phyloP scores from a whole-genome alignment of 352 stramenopile species.

The Pythium chondricola region DNA sequence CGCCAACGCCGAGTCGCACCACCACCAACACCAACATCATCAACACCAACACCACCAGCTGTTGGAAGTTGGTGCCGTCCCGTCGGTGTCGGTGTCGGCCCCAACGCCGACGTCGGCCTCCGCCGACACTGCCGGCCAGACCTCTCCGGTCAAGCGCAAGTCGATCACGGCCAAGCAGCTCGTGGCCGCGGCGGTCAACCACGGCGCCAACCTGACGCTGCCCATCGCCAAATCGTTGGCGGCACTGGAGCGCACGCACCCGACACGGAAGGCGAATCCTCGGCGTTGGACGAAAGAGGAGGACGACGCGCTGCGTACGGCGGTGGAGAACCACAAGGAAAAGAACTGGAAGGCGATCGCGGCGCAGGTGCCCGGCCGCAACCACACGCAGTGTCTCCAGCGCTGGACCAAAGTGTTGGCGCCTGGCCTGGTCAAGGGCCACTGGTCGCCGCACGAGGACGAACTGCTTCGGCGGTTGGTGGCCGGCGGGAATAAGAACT shows the following conservation, averaged over 20 bases:
- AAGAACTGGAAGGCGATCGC: conserved; percentile 93
- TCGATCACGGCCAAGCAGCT: conserved; percentile 74
- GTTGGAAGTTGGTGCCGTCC: too few relatives aligned
- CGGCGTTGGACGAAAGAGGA: conserved; percentile 86
- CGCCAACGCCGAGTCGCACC: neutral
- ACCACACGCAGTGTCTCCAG: conserved; percentile 90
- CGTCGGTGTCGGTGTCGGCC: too few relatives aligned
- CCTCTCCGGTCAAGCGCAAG: conserved; percentile 69
- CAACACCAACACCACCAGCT: too few relatives aligned
- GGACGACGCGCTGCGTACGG: conserved; percentile 77
- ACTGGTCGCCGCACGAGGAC: conserved; percentile 89
- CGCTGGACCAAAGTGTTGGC: conserved; percentile 89
- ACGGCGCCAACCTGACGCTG: conserved; percentile 13
- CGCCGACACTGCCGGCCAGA: conserved; percentile 18
- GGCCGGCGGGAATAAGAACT: conserved; percentile 85
- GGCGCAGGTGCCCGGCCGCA: conserved; percentile 76
- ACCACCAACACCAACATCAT: conserved; percentile 1
- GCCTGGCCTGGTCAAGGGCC: conserved; percentile 84
- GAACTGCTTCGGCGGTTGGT: conserved; percentile 69
- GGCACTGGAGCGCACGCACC: conserved; percentile 26
- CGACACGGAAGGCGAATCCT: conserved; percentile 65
- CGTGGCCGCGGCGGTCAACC: conserved; percentile 24
- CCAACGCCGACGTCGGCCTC: neutral
- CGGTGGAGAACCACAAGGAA: conserved; percentile 83
- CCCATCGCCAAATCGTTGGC: conserved; percentile 26